Base-by-base conservation (phyloP, 108 stramenopile species). In the Cyclostephanos invisitatus region DNA sequence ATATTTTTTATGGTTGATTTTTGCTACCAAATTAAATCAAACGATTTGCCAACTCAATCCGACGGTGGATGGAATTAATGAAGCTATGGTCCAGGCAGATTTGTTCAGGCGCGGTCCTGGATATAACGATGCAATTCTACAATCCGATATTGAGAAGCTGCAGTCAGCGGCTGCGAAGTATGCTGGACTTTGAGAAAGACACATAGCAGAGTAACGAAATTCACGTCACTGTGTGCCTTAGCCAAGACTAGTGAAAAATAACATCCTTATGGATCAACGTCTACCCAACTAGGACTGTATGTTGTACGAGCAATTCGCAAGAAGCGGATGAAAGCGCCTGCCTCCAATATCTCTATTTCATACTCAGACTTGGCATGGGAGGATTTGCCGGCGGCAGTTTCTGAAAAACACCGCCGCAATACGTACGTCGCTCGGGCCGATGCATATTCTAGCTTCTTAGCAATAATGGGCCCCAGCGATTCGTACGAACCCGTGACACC, bases 291-390 rank as follows among this genome's bases (percentile, higher is more conserved):
- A 25, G 87, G 87, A 64, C 60, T 86, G 73, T 94, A 94, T 18
- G 92, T 90, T 5, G 60, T 72, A 29, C 90, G 71, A 14, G 85
- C 84, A 8, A 91, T 48, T 57, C 85, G 82, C 62, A 94, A 74
- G 67, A 91, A 94, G 55, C 84, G 75, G 42, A 94, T 65, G 54
- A 91, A 67, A 20, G 90, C 90, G 22, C 81, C 81, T 22, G 69
- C 85, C 64, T 94, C 92, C 50, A 83, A 65, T 35, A 94, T 87
- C 58, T 94, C 90, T 24, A 87, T 73, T 66, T 91, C 92, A 80
- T 87, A 90, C 1, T 90, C 90, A 14, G 64, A 38, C 36, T 74
- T 82, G 40, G 86, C 83, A 32, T 60, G 38, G 8, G 70, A 36
- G 21, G 66, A 66, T 48, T 73, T 68, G 7, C 71, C 70, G 47